Percentiles rank a stretch among this genome's conserved stretches.
These are phyloP conservation scores for Aspergillus heteromorphus DNA, from an alignment of 495 filamentous ascomycete species.

Conservation along the genomic window DNA sequence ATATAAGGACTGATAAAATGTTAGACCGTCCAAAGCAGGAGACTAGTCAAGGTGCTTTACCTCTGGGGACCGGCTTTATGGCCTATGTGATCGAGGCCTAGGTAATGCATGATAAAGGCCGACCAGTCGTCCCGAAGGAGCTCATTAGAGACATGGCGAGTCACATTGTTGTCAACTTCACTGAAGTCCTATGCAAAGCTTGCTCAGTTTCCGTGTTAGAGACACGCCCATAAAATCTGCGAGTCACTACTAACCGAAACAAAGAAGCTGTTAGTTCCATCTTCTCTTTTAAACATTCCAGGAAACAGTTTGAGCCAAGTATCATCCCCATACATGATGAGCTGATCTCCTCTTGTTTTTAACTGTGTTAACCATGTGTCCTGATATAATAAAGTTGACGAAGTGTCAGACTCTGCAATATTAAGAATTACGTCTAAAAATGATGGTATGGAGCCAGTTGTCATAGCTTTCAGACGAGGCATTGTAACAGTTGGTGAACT, in stretches of 20 bases:
- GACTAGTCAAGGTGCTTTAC: constrained; percentile 29
- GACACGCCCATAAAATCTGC: background rate
- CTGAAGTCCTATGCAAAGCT: constrained; percentile 73
- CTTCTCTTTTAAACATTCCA: constrained; percentile 71
- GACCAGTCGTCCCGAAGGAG: constrained; percentile 79
- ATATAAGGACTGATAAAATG: constrained; percentile 64
- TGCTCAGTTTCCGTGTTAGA: constrained; percentile 19
- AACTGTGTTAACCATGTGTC: constrained; percentile 96
- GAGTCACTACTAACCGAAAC: constrained; percentile 69
- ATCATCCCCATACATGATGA: constrained; percentile 96
- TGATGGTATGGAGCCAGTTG: constrained; percentile 91
- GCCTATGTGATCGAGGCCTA: constrained; percentile 95
- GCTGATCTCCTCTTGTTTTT: constrained; percentile 65
- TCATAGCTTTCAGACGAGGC: constrained; percentile 96
- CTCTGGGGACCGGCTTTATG: constrained; percentile 91
- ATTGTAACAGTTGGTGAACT: constrained; percentile 95
- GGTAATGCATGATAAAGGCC: constrained; percentile 88
- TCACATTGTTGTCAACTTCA: constrained; percentile 97
- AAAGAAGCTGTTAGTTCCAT: constrained; percentile 97
- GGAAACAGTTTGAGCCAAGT: constrained; percentile 98
- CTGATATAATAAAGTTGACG: constrained; percentile 76
- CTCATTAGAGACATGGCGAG: constrained; percentile 76
- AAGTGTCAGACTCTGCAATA: constrained; percentile 89
- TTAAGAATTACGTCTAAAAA: constrained; percentile 97
- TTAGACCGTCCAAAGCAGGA: constrained; percentile 7